Percentiles rank a stretch among this genome's conserved stretches.
Conservation (phyloP, 306 rosid genomes). For the Echinosophora koreensis region DNA sequence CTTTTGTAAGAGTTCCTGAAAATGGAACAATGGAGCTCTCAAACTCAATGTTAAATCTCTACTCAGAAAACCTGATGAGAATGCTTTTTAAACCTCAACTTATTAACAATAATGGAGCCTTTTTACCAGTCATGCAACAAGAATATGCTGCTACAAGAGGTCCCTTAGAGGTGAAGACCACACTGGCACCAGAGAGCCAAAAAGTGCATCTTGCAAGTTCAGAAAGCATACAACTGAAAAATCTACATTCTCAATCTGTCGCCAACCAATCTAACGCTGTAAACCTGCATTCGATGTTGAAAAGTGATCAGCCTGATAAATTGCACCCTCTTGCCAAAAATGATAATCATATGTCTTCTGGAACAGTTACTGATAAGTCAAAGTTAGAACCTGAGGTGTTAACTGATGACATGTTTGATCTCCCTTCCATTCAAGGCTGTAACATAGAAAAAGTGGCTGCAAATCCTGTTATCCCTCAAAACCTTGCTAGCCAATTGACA, state of each 20-base stretch:
- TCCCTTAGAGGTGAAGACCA: conserved; percentile 52
- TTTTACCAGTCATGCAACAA: conserved; percentile 56
- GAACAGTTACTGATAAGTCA: conserved; percentile 47
- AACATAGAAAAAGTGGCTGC: conserved; percentile 56
- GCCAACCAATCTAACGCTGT: no score
- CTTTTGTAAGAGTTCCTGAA: conserved; percentile 77
- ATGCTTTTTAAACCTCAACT: conserved; percentile 72
- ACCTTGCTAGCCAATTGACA: conserved; percentile 55
- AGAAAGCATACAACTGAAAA: conserved; percentile 49
- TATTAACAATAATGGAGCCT: conserved; percentile 55
- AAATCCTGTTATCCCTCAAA: conserved; percentile 50
- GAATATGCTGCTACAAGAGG: conserved; percentile 55
- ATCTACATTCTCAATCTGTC: conserved; percentile 47
- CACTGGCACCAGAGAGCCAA: conserved; percentile 52
- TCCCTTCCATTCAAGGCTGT: conserved; percentile 58
- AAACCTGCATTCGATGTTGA: no score
- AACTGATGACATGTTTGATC: conserved; percentile 57
- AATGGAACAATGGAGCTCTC: conserved; percentile 62
- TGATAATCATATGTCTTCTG: conserved; percentile 50
- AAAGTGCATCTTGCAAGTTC: conserved; percentile 48
- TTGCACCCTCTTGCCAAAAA: conserved; percentile 40
- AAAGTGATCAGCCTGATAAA: no score
- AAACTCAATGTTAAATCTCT: conserved; percentile 62
- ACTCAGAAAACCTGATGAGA: conserved; percentile 75
- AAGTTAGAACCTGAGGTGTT: conserved; percentile 59